Base-by-base conservation (phyloP, 1,284 basidiomycete species). In the Melanopsichium pennsylvanicum region DNA sequence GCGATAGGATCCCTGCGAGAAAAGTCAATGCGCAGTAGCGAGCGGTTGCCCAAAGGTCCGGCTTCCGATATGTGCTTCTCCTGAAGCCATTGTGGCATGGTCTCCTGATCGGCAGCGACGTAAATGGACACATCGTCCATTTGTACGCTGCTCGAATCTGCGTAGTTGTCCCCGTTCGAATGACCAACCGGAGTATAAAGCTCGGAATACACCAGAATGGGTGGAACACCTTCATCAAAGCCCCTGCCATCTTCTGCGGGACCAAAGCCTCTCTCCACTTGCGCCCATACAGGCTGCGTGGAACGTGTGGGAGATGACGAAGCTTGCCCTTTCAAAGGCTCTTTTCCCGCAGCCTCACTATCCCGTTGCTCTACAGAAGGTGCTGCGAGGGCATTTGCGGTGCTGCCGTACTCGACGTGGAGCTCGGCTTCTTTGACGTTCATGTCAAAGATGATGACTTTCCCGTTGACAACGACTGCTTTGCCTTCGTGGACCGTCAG, bases 401-500 rank as follows among this genome's bases (percentile, higher is more conserved):
- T 16, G 25, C 26, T 5, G 19, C 21, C 13, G 10, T 19, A 23
- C 3, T 21, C 16, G 5, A 15, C 15, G 16, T 36, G 36, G 13
- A 32, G 40, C 12, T 34, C 26, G 21, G 27, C 26, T 22, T 4
- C 9, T 18, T 34, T 36, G 3, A 22, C 21, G 22, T 43, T 29
- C 8, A 67, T 37, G 29, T 55, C 52, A 23, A 58, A 41, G 19
- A 63, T 39, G 11, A 48, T 16, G 1, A 51, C 39, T 16, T 37
- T 19, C 13, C 59, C 46, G 27, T 60, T 64, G 38, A 73, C 43
- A 32, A 64, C 42, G 25, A 74, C 37, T 0, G 68, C 63, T 19
- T 34, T 70, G 29, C 68, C 63, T 29, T 68, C 67, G 37, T 66
- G 58, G 12, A 75, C 62, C 2, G 68, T 62, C 33, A 73, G 40